These are phyloP conservation scores for Pseudogymnoascus sp. DNA, from an alignment of 2,329 filamentous ascomycete genomes.

Conservation along the genomic window DNA sequence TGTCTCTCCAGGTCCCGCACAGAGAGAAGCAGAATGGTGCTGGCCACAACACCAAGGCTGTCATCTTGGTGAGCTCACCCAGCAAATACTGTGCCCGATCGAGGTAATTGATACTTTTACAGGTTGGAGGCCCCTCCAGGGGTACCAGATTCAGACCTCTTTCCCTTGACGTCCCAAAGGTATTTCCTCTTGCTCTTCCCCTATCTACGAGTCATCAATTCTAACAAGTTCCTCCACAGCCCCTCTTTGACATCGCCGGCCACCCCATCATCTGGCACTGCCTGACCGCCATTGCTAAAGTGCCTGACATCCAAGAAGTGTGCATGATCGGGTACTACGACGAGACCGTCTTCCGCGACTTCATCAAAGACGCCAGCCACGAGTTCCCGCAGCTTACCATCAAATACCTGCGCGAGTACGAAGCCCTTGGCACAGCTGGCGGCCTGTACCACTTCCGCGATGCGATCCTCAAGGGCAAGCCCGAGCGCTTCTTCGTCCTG, in stretches of 20 bases:
- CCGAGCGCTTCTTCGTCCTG: constrained; percentile 91
- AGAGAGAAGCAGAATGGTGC: constrained; percentile 43
- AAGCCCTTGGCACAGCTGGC: constrained; percentile 89
- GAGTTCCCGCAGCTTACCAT: constrained; percentile 84
- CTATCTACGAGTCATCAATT: constrained; percentile 14
- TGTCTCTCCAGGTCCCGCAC: constrained; percentile 37
- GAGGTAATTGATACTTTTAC: constrained; percentile 8
- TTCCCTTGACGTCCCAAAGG: constrained; percentile 92
- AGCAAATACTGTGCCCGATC: background rate
- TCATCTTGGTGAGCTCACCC: constrained; percentile 67
- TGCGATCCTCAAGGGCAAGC: constrained; percentile 90
- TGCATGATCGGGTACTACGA: constrained; percentile 99
- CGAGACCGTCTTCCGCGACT: constrained; percentile 91
- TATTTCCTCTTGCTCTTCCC: constrained; percentile 33
- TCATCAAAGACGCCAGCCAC: constrained; percentile 82
- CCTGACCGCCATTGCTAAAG: constrained; percentile 81
- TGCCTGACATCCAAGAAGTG: constrained; percentile 89
- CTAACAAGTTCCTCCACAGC: constrained; percentile 41
- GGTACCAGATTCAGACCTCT: constrained; percentile 93
- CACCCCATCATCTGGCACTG: constrained; percentile 99
- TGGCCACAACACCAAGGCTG: constrained; percentile 62
- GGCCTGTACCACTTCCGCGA: constrained; percentile 99
- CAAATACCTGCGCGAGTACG: constrained; percentile 95
- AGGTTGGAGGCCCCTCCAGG: constrained; percentile 93
- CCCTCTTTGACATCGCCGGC: constrained; percentile 95